Evolutionary conservation across 305 asterid species (phyloP).

Genomic region (Fraxinus velutina): DNA sequence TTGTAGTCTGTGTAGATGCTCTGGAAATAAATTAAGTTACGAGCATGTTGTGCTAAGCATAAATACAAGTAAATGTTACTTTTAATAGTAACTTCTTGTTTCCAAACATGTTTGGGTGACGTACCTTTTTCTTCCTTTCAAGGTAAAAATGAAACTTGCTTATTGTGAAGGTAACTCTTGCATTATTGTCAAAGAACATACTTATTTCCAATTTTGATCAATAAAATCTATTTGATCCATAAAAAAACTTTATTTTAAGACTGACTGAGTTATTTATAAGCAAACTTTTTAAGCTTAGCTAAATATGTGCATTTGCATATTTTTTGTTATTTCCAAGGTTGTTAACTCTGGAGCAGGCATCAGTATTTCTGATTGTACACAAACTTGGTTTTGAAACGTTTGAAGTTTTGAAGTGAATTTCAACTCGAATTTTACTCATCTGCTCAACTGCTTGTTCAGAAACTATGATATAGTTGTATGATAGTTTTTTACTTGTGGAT

Average conservation of each 20-base stretch:
- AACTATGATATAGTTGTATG: background rate
- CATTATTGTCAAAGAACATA: background rate
- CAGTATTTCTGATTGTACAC: background rate
- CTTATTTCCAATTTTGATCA: background rate
- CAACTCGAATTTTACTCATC: background rate
- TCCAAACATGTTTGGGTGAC: background rate
- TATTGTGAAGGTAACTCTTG: background rate
- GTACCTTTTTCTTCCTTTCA: background rate
- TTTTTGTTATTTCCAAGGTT: background rate
- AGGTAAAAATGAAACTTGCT: background rate
- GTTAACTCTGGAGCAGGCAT: background rate
- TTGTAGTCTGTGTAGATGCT: constrained; percentile 14
- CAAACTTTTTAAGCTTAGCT: background rate
- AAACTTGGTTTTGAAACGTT: background rate
- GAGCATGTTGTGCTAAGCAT: background rate
- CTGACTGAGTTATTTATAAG: background rate
- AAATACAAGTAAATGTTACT: background rate
- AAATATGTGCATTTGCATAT: background rate
- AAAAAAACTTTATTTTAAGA: background rate
- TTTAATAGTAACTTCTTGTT: background rate
- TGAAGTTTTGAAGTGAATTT: background rate
- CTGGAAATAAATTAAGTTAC: background rate
- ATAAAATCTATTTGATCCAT: background rate
- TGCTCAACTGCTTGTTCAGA: background rate
- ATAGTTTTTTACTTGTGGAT: background rate